Evolutionary conservation across 352 stramenopile genomes (phyloP).

Genomic region (Phytophthora capsici): DNA sequence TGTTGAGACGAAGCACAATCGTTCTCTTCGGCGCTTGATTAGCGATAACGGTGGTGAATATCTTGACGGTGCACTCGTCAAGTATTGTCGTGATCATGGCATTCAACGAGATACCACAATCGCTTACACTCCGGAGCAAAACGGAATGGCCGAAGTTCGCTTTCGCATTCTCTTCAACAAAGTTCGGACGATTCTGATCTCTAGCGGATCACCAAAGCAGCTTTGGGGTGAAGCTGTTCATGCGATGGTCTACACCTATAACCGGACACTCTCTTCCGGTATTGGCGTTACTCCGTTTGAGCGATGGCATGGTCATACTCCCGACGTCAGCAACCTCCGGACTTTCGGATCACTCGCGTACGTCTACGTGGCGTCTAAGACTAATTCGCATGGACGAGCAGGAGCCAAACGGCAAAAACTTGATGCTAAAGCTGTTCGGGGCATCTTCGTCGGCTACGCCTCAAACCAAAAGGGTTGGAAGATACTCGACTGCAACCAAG

Average conservation of each 20-base stretch:
- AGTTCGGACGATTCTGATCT: conserved; percentile 14
- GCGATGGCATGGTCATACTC: background rate
- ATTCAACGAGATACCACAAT: background rate
- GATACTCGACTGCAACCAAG: too few species aligned
- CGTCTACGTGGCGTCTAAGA: background rate
- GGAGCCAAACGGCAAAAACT: too few species aligned
- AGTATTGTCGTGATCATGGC: background rate
- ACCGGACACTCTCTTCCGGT: too few species aligned
- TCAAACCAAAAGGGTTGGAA: too few species aligned
- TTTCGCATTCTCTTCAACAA: too few species aligned
- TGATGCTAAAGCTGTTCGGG: too few species aligned
- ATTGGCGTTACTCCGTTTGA: too few species aligned
- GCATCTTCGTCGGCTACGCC: too few species aligned
- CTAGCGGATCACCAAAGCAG: conserved; percentile 10
- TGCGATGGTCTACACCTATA: too few species aligned
- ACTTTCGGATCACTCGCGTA: conserved; percentile 23
- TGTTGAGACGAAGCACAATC: conserved; percentile 11
- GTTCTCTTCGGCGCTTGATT: background rate
- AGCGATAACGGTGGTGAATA: conserved; percentile 17
- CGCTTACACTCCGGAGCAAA: conserved; percentile 4
- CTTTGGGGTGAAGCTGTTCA: too few species aligned
- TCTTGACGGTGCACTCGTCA: background rate
- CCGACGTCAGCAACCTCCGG: conserved; percentile 9
- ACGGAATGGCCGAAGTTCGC: too few species aligned
- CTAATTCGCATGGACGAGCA: too few species aligned